These are phyloP conservation scores for Mollisia scopiformis DNA, from an alignment of 2,329 filamentous ascomycete genomes.

Conservation along the genomic window DNA sequence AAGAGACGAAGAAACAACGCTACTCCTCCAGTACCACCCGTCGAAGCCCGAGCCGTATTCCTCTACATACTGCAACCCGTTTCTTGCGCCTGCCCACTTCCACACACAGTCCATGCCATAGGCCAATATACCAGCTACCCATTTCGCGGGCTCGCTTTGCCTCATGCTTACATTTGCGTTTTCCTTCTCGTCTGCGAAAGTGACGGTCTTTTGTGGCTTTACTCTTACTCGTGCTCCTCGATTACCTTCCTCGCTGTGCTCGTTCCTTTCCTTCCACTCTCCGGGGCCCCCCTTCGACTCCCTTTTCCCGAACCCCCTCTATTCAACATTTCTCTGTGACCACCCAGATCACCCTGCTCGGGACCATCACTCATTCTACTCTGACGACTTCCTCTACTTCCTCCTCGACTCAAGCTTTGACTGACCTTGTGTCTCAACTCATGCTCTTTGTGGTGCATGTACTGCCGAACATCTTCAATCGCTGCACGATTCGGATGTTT, in stretches of 20 bases:
- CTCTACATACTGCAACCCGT: constrained; percentile 19
- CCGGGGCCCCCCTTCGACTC: constrained; percentile 10
- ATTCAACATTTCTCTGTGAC: constrained; percentile 24
- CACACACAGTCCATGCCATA: constrained; percentile 18
- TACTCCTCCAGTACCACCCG: constrained; percentile 23
- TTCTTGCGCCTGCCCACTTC: constrained; percentile 18
- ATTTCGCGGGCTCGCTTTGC: not conserved
- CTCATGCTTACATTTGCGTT: not conserved
- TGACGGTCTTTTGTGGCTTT: constrained; percentile 4
- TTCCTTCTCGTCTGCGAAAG: not conserved
- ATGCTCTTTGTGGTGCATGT: constrained; percentile 26
- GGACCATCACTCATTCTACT: constrained; percentile 21
- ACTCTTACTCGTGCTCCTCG: constrained; percentile 4
- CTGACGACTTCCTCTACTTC: constrained; percentile 19
- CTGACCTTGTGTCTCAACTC: constrained; percentile 23
- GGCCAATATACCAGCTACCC: constrained; percentile 1
- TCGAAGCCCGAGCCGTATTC: constrained; percentile 18
- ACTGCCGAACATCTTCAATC: constrained; percentile 26
- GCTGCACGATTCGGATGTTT: constrained; percentile 35
- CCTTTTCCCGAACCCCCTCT: constrained; percentile 23
- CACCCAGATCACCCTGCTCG: constrained; percentile 26
- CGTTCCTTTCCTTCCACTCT: constrained; percentile 5
- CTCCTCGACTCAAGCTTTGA: constrained; percentile 25
- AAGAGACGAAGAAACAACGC: constrained; percentile 2
- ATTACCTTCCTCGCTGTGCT: constrained; percentile 12